Percentiles rank a stretch among this genome's conserved stretches.
Evolutionary conservation across 495 filamentous ascomycete genomes (phyloP).

Genomic region (Lichenothelia convexa): DNA sequence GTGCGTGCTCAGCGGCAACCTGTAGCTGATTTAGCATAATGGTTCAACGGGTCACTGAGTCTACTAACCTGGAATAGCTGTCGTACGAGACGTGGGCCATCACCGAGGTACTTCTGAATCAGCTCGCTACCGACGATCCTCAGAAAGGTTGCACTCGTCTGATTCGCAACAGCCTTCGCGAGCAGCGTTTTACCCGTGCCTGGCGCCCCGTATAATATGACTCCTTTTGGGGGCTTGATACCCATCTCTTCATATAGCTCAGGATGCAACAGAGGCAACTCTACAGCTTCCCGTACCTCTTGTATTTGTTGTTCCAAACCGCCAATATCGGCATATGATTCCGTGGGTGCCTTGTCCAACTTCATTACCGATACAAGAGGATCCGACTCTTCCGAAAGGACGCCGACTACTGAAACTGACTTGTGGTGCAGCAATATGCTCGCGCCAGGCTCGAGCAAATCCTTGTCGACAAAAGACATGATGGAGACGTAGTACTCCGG

Average conservation of each 20-base stretch:
- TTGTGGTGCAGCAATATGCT: constrained; percentile 96
- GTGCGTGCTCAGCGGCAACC: constrained; percentile 89
- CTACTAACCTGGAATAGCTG: constrained; percentile 70
- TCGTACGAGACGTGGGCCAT: constrained; percentile 82
- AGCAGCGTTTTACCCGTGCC: constrained; percentile 96
- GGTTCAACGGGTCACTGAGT: too few relatives aligned
- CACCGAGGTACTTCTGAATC: constrained; percentile 97
- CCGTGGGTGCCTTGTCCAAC: constrained; percentile 94
- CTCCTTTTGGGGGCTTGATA: constrained; percentile 98
- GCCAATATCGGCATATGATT: constrained; percentile 97
- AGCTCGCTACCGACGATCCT: constrained; percentile 95
- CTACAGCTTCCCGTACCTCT: constrained; percentile 92
- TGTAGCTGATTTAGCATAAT: too few relatives aligned
- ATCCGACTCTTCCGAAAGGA: constrained; percentile 91
- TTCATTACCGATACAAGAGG: constrained; percentile 98
- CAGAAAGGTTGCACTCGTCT: constrained; percentile 94
- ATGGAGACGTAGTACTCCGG: constrained; percentile 99
- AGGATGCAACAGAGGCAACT: constrained; percentile 86
- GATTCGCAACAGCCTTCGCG: constrained; percentile 96
- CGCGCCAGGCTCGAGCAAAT: constrained; percentile 88
- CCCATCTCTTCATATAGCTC: constrained; percentile 99
- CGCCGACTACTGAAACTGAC: constrained; percentile 91
- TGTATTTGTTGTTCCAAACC: constrained; percentile 91
- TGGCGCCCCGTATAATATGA: constrained; percentile 94
- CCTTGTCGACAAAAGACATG: constrained; percentile 99